Conservation (phyloP, 2,329 filamentous ascomycete genomes). For the Fusarium mundagurra region DNA sequence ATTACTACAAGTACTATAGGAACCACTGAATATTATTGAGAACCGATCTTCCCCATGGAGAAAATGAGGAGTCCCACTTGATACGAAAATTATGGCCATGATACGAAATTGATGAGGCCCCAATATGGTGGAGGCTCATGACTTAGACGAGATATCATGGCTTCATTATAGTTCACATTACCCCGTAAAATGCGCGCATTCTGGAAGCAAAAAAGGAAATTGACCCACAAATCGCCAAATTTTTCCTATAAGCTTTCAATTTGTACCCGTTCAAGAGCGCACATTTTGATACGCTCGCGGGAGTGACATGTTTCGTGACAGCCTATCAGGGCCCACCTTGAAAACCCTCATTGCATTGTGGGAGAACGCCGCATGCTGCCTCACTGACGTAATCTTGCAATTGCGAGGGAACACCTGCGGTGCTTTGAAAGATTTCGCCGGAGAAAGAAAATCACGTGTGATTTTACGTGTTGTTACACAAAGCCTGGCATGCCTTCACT, state of each 20-base stretch:
- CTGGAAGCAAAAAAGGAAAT: too few relatives aligned
- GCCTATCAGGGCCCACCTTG: not conserved
- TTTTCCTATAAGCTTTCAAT: not conserved
- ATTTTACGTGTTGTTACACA: not conserved
- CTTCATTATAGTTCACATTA: not conserved
- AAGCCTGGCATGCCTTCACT: not conserved
- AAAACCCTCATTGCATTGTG: not conserved
- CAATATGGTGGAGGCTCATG: not conserved
- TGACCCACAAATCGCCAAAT: not conserved
- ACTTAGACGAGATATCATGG: not conserved
- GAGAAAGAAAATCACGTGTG: not conserved
- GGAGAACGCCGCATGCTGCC: not conserved
- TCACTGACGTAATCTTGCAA: not conserved
- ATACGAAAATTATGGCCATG: not conserved
- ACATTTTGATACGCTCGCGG: not conserved
- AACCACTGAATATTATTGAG: too few relatives aligned
- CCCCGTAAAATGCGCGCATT: not conserved
- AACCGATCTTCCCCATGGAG: rapidly evolving
- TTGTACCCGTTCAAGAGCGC: not conserved
- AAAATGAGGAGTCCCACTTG: too few relatives aligned
- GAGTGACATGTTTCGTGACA: not conserved
- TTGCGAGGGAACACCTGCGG: not conserved
- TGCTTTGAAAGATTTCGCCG: rapidly evolving
- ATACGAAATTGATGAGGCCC: not conserved
- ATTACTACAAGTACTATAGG: not conserved